phyloP scores from a whole-genome alignment of 108 stramenopile genomes.

The Cyclotella sp. region DNA sequence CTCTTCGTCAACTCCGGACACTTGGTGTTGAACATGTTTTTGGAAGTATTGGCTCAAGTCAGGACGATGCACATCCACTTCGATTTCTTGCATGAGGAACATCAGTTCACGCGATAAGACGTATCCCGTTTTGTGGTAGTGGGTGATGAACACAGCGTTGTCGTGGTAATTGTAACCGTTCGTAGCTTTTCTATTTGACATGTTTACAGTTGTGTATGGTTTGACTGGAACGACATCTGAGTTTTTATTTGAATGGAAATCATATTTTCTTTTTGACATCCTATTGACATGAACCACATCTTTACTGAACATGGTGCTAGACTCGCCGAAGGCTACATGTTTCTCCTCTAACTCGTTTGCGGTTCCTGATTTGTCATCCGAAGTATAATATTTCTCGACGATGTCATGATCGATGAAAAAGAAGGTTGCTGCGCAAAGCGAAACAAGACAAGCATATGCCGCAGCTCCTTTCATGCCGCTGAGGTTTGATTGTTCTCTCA shows the following conservation, averaged over 20 bases:
- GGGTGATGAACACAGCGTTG: constrained; percentile 24
- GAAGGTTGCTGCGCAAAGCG: neutral
- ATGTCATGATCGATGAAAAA: neutral
- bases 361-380: neutral
- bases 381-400: neutral
- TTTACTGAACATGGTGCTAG: no score
- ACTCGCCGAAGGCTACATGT: no score
- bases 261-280: neutral
- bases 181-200: constrained; percentile 3
- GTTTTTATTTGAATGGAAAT: neutral
- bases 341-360: neutral
- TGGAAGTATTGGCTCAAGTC: neutral
- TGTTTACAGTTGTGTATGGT: neutral
- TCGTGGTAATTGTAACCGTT: constrained; percentile 31
- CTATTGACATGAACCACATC: neutral
- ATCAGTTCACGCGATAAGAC: constrained; percentile 40
- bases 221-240: neutral
- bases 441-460: neutral
- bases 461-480: neutral
- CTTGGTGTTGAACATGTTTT: neutral
- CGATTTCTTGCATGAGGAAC: constrained; percentile 19
- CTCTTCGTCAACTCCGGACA: constrained; percentile 9
- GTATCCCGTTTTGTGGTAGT: constrained; percentile 53
- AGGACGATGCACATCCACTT: constrained; percentile 1
- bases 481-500: neutral